Conservation (phyloP, 495 filamentous ascomycete species). For the Annulohypoxylon moriforme region DNA sequence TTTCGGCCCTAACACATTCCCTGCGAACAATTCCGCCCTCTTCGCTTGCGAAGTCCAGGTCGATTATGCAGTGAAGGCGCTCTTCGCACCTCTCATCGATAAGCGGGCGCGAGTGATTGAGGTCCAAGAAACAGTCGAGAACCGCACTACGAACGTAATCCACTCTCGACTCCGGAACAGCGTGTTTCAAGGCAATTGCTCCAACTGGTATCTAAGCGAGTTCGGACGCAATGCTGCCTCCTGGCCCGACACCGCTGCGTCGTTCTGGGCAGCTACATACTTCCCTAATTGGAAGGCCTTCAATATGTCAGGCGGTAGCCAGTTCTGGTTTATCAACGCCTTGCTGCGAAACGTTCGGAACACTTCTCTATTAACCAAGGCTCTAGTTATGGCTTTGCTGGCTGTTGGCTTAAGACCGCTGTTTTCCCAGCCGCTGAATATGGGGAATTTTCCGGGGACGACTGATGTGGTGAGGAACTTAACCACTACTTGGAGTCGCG, state of each 20-base stretch:
- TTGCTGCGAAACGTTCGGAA: background rate
- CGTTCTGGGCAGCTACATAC: background rate
- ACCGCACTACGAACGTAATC: background rate
- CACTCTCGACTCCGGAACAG: background rate
- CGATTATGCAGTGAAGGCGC: background rate
- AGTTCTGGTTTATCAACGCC: background rate
- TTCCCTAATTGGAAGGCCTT: background rate
- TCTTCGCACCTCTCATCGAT: background rate
- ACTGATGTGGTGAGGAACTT: background rate
- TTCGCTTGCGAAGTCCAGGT: background rate
- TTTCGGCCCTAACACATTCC: background rate
- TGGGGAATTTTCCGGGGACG: background rate
- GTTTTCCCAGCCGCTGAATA: background rate
- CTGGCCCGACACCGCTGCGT: background rate
- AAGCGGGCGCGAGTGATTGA: background rate
- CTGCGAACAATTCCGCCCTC: background rate
- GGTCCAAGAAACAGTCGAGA: background rate
- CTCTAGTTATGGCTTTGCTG: background rate
- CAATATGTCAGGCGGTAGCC: background rate
- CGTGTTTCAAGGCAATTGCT: background rate
- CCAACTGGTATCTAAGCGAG: background rate
- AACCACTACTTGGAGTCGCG: background rate
- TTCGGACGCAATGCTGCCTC: background rate
- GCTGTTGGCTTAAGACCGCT: background rate
- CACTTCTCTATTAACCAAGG: background rate